A percentile compares a stretch with the other conserved stretches of the same genome.
Evolutionary conservation across 441 rosid genomes (phyloP).

Genomic region (Populus trichocarpa): DNA sequence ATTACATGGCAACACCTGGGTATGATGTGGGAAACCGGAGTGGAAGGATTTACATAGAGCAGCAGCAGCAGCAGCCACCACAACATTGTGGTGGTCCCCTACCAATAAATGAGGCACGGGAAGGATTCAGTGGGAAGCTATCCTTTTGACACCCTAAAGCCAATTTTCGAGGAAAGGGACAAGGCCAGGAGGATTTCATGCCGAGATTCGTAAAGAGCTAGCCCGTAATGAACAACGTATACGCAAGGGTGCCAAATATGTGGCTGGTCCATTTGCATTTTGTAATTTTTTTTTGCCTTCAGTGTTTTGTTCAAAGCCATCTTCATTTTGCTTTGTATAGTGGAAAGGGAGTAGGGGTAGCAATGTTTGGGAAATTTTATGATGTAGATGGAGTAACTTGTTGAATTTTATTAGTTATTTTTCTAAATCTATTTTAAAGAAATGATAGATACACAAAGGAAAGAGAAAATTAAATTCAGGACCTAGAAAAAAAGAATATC

Average conservation of each 20-base stretch:
- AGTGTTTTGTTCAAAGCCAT: constrained; percentile 21
- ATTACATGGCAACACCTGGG: constrained; percentile 62
- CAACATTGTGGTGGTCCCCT: constrained; percentile 48
- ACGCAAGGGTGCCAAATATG: constrained; percentile 4
- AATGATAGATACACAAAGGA: neutral
- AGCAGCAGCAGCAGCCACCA: constrained; percentile 32
- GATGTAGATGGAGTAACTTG: neutral
- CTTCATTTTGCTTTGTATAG: constrained; percentile 41
- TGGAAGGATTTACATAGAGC: constrained; percentile 66
- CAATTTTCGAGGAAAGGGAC: constrained; percentile 37
- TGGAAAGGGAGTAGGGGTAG: constrained; percentile 21
- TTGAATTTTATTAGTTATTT: no score
- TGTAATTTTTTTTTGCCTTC: neutral
- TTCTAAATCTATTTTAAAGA: no score
- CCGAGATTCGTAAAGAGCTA: constrained; percentile 26
- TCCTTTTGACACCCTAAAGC: constrained; percentile 42
- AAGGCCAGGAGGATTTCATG: constrained; percentile 40
- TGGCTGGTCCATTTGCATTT: neutral
- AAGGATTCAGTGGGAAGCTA: constrained; percentile 59
- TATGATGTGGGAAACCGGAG: constrained; percentile 82
- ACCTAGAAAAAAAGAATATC: neutral
- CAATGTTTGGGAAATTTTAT: constrained; percentile 29
- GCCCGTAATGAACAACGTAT: neutral
- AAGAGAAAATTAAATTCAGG: neutral
- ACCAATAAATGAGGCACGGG: constrained; percentile 39